These are phyloP conservation scores for Paramarasmius palmivorus DNA, from an alignment of 1,284 basidiomycete genomes.

Conservation along the genomic window DNA sequence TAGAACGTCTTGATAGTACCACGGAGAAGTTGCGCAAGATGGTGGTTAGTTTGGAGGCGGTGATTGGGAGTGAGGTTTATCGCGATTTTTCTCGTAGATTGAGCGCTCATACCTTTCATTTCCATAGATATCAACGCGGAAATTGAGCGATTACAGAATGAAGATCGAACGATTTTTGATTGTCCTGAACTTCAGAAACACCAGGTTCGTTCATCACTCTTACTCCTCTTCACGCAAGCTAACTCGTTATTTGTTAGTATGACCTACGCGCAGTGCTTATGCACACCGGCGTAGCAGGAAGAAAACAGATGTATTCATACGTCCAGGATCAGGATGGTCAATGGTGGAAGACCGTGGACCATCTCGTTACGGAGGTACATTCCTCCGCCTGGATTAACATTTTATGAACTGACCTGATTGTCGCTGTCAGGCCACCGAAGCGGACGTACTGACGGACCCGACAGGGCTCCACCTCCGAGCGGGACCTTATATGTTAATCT, in stretches of 20 bases:
- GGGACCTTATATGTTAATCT: constrained; percentile 73
- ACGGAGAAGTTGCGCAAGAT: constrained; percentile 45
- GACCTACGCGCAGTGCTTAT: constrained; percentile 74
- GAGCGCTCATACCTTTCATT: background rate
- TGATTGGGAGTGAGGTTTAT: constrained; percentile 48
- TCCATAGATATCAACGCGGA: constrained; percentile 51
- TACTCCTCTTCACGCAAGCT: background rate
- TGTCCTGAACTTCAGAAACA: constrained; percentile 61
- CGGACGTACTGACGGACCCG: constrained; percentile 62
- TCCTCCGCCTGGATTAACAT: background rate
- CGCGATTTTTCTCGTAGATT: background rate
- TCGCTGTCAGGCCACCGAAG: constrained; percentile 56
- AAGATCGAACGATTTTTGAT: constrained; percentile 50
- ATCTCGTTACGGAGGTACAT: constrained; percentile 61
- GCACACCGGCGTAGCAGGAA: constrained; percentile 72
- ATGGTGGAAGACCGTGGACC: constrained; percentile 83
- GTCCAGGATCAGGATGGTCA: constrained; percentile 53
- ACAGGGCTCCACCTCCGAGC: constrained; percentile 70
- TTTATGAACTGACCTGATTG: background rate
- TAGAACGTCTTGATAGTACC: constrained; percentile 48
- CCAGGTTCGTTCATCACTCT: constrained; percentile 41
- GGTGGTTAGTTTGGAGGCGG: constrained; percentile 52
- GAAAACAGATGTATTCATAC: constrained; percentile 75
- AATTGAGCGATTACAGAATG: constrained; percentile 43
- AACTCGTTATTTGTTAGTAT: constrained; percentile 46